Evolutionary conservation across 768 basidiomycete genomes (phyloP).

Genomic region (Mrakia gelida): DNA sequence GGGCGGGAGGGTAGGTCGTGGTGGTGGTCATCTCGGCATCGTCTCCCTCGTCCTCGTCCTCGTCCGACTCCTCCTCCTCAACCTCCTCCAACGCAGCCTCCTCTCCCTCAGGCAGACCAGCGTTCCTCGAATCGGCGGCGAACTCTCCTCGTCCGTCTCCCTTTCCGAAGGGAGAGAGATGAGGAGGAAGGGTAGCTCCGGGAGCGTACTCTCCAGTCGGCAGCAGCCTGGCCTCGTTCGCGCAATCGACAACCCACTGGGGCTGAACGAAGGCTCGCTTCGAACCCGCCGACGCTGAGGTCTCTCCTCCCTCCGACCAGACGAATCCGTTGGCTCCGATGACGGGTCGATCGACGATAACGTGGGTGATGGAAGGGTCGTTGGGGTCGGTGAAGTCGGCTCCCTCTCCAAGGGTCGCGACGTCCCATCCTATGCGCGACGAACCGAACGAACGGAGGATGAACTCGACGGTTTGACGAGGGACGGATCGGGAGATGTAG

Average conservation of each 20-base stretch:
- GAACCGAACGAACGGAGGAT: constrained; percentile 77
- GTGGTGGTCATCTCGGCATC: constrained; percentile 37
- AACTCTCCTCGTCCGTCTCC: constrained; percentile 45
- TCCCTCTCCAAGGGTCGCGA: constrained; percentile 68
- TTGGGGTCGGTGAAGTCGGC: constrained; percentile 42
- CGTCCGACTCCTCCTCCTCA: constrained; percentile 56
- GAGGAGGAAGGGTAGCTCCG: constrained; percentile 82
- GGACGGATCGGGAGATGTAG: constrained; percentile 88
- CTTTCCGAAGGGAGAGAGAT: constrained; percentile 91
- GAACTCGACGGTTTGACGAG: constrained; percentile 90
- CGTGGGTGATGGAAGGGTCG: constrained; percentile 85
- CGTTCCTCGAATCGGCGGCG: constrained; percentile 31
- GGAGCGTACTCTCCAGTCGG: constrained; percentile 69
- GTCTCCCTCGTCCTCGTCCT: constrained; percentile 41
- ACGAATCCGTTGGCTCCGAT: constrained; percentile 38
- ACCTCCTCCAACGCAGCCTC: constrained; percentile 47
- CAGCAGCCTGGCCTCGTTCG: constrained; percentile 79
- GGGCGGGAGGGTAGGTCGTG: constrained; percentile 44
- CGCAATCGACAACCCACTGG: constrained; percentile 95
- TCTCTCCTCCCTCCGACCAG: constrained; percentile 45
- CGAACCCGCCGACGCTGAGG: constrained; percentile 52
- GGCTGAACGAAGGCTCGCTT: constrained; percentile 88
- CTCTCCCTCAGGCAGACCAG: constrained; percentile 30
- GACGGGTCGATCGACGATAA: constrained; percentile 85
- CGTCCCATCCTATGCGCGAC: constrained; percentile 81